Conservation (phyloP, 352 stramenopile species). For the Aphanomyces stellatus region DNA sequence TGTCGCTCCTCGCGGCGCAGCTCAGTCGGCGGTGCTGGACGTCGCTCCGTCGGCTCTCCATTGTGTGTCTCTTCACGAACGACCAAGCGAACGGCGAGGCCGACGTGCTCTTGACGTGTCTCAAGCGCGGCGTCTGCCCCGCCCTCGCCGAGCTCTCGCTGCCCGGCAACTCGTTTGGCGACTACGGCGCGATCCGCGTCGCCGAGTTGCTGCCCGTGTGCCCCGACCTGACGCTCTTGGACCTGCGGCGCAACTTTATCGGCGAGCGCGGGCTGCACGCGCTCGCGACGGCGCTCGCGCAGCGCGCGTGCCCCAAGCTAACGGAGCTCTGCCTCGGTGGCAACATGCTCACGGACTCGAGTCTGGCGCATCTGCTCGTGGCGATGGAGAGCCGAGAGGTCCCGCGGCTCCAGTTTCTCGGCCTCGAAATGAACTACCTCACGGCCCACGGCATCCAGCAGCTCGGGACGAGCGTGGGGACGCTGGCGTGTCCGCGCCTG, state of each 20-base stretch:
- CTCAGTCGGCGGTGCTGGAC: conserved; percentile 52
- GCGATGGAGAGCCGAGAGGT: conserved; percentile 71
- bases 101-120: conserved; percentile 68
- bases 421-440: conserved; percentile 21
- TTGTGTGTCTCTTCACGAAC: conserved; percentile 81
- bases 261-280: conserved; percentile 53
- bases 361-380: conserved; percentile 72
- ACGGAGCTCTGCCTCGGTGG: conserved; percentile 69
- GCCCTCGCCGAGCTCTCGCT: conserved; percentile 69
- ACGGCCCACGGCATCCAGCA: conserved; percentile 24
- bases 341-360: conserved; percentile 79
- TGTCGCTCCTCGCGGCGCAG: conserved; percentile 56
- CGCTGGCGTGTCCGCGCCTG: conserved; percentile 63
- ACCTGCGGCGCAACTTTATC: conserved; percentile 81
- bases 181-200: conserved; percentile 75
- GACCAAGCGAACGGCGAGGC: conserved; percentile 76
- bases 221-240: conserved; percentile 63
- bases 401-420: conserved; percentile 41
- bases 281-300: not conserved
- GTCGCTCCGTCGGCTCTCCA: conserved; percentile 43
- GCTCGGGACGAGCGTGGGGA: conserved; percentile 70
- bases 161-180: conserved; percentile 75
- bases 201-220: conserved; percentile 75
- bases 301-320: conserved; percentile 41
- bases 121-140: conserved; percentile 72